These are phyloP conservation scores for California macrophylla DNA, from an alignment of 441 rosid genomes.

Conservation along the genomic window DNA sequence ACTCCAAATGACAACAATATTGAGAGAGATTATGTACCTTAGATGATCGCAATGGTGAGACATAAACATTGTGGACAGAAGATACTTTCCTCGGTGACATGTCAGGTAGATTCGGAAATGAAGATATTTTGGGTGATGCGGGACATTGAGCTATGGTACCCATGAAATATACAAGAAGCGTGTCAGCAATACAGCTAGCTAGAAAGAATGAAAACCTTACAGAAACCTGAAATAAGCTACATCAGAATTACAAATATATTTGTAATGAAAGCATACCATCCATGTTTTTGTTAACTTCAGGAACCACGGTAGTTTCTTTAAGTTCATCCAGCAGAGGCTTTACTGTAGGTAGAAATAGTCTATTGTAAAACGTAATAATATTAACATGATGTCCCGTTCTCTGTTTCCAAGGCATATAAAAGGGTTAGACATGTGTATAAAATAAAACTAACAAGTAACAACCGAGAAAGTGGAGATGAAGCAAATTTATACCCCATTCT, in stretches of 20 bases:
- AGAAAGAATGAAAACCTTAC: not conserved
- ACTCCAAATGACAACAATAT: not conserved
- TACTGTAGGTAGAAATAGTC: slow-evolving; percentile 65
- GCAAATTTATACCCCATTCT: slow-evolving; percentile 44
- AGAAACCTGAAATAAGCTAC: not conserved
- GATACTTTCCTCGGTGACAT: slow-evolving; percentile 98
- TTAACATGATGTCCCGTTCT: slow-evolving; percentile 71
- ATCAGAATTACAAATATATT: not conserved
- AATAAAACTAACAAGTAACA: not conserved
- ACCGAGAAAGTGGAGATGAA: not conserved
- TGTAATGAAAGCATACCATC: slow-evolving; percentile 37
- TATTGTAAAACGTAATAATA: slow-evolving; percentile 84
- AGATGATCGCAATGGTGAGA: slow-evolving; percentile 84
- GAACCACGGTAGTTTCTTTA: slow-evolving; percentile 27
- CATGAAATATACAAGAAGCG: slow-evolving; percentile 16
- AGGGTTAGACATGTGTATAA: slow-evolving; percentile 20
- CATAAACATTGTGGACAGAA: slow-evolving; percentile 78
- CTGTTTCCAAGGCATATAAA: slow-evolving; percentile 37
- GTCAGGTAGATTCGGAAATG: slow-evolving; percentile 85
- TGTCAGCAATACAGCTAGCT: slow-evolving; percentile 15
- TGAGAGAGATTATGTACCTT: slow-evolving; percentile 44
- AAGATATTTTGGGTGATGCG: slow-evolving; percentile 73
- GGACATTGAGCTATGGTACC: slow-evolving; percentile 60
- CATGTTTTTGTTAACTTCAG: slow-evolving; percentile 46
- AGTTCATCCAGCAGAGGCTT: slow-evolving; percentile 77